Base-by-base conservation (phyloP, 148 eudicot species). In the Chenopodium album region DNA sequence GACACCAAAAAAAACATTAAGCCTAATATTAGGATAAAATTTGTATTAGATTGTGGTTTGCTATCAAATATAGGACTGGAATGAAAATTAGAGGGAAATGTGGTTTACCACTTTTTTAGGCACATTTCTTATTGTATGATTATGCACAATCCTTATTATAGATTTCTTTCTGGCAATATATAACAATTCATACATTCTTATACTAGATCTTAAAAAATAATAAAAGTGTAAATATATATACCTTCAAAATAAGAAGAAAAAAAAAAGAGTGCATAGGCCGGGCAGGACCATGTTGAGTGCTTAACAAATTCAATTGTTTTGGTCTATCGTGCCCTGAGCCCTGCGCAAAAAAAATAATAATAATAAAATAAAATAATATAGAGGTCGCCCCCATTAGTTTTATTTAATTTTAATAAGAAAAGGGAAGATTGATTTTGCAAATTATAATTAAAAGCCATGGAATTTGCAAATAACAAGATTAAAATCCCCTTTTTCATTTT, bases 231-330 rank as follows among this genome's bases (percentile, higher is more conserved):
- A 76, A 37, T 59, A 31, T 29, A 4, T n/a, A 41, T 41, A 41
- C 44, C 44, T 14, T 28, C 20, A 1, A 76, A 26, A 68, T 28
- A 69, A 52, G 37, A 23, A n/a, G 26, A 20, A 37, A 54, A 60
- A 60, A 22, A n/a, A 62, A 64, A 56, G 46, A 76, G 13, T 63
- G 76, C 86, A 80, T 80, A 79, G 80, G 86, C 82, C 59, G 86
- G 86, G 86, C 86, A 76, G 77, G 85, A 82, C 76, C 81, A 63
- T 82, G 78, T 26, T 73, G 29, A 41, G 26, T 84, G 83, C 77
- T 76, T 80, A 84, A 63, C 80, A 46, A 71, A 63, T 76, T 32
- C 77, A 50, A 23, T 64, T 7, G 44, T 73, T 77, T 72, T 84
- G 73, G 81, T 74, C 80, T 76, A 64, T 26, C 77, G 29, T 71